Percentiles rank a stretch among this genome's conserved stretches.
These are phyloP conservation scores for Thinopyrum obtusiflorum DNA, from an alignment of 202 grass and related monocot species.

Conservation along the genomic window DNA sequence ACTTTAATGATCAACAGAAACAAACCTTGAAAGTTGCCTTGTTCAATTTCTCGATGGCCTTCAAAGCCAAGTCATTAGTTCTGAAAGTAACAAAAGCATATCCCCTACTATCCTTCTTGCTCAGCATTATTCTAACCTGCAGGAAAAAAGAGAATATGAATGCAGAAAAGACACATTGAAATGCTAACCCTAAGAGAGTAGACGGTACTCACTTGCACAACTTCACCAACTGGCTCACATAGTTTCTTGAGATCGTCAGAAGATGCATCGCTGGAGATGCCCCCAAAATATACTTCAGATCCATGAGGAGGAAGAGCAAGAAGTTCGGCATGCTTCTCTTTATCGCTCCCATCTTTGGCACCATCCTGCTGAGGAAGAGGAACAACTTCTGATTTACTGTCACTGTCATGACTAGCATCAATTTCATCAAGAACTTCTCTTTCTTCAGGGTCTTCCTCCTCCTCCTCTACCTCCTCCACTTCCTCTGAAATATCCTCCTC, in stretches of 20 bases:
- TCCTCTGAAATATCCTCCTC: constrained; percentile 33
- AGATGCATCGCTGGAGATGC: constrained; percentile 48
- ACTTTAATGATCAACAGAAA: constrained; percentile 3
- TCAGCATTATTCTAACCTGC: constrained; percentile 85
- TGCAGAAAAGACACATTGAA: constrained; percentile 26
- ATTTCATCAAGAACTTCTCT: constrained; percentile 18
- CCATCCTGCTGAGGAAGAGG: constrained; percentile 22
- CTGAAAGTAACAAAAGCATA: constrained; percentile 89
- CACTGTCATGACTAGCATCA: constrained; percentile 2
- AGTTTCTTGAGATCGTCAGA: constrained; percentile 73
- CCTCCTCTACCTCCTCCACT: constrained; percentile 31
- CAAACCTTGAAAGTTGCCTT: constrained; percentile 73
- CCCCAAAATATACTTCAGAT: constrained; percentile 78
- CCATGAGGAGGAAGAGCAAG: constrained; percentile 84
- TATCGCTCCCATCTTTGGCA: constrained; percentile 38
- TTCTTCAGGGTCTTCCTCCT: constrained; percentile 51
- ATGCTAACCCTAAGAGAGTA: constrained; percentile 19
- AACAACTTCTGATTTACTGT: constrained; percentile 23
- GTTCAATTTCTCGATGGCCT: constrained; percentile 71
- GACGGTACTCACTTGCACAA: constrained; percentile 67
- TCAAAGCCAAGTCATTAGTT: constrained; percentile 59
- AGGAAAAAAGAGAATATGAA: neutral
- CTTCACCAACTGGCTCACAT: constrained; percentile 71
- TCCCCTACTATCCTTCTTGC: constrained; percentile 54
- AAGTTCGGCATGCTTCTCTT: constrained; percentile 55